Evolutionary conservation across 257 asterid species (phyloP).

Genomic region (Coffea eugenioides): DNA sequence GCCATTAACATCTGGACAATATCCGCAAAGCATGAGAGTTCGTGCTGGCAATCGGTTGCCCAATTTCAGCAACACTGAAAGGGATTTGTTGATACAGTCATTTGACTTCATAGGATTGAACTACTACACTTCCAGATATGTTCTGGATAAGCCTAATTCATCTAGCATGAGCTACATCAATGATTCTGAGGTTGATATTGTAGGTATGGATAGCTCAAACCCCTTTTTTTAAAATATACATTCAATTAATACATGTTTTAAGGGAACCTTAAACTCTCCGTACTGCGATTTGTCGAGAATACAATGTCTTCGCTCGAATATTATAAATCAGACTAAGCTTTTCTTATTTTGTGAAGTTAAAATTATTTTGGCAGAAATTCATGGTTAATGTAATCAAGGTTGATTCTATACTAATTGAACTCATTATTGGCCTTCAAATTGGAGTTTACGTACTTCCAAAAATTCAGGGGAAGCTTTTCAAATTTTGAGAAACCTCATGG

Average conservation of each 20-base stretch:
- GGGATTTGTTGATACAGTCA: conserved; percentile 15
- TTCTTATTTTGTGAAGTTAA: neutral
- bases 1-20: conserved; percentile 19
- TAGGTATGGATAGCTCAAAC: conserved; percentile 1
- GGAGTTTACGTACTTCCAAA: neutral
- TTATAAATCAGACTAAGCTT: neutral
- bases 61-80: conserved; percentile 13
- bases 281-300: no score
- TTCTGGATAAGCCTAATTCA: conserved; percentile 6
- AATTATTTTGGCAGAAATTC: no score
- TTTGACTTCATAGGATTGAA: conserved; percentile 26
- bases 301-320: no score
- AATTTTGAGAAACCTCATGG: neutral
- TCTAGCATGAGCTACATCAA: conserved; percentile 7
- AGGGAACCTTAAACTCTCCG: neutral
- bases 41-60: conserved; percentile 23
- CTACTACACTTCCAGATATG: conserved; percentile 25
- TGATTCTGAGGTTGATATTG: conserved; percentile 15
- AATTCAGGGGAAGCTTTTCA: neutral
- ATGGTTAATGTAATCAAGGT: no score
- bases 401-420: neutral
- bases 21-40: conserved; percentile 21
- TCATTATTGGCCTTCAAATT: neutral
- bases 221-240: neutral
- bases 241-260: no score